A percentile compares a stretch with the other conserved stretches of the same genome.
These are phyloP conservation scores for Pyrrhoderma noxium DNA, from an alignment of 1,284 basidiomycete genomes.

Conservation along the genomic window DNA sequence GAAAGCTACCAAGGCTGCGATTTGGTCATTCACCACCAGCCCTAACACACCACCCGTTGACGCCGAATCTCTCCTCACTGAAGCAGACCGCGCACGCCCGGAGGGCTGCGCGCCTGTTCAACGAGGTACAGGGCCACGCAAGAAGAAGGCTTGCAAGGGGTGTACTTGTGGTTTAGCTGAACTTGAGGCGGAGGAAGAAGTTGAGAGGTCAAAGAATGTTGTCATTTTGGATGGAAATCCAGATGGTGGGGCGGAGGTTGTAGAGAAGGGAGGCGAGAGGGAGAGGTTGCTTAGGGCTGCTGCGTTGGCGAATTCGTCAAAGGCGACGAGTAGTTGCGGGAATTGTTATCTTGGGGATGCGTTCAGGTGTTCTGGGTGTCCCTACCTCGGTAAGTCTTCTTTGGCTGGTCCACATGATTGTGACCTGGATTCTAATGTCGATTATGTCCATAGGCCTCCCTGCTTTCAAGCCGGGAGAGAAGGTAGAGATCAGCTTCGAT, in stretches of 20 bases:
- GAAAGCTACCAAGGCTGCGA: conserved; percentile 57
- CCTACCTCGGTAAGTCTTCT: conserved; percentile 77
- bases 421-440: conserved; percentile 13
- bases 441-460: conserved; percentile 60
- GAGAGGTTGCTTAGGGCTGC: conserved; percentile 57
- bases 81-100: conserved; percentile 64
- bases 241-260: conserved; percentile 38
- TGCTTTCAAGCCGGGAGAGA: conserved; percentile 97
- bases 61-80: conserved; percentile 67
- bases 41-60: conserved; percentile 58
- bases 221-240: conserved; percentile 50
- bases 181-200: conserved; percentile 70
- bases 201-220: conserved; percentile 36
- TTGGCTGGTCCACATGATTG: conserved; percentile 8
- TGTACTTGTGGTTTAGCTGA: conserved; percentile 94
- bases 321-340: conserved; percentile 94
- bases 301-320: conserved; percentile 60
- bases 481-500: conserved; percentile 82
- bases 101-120: conserved; percentile 55
- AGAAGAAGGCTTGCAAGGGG: conserved; percentile 89
- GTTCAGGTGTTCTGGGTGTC: conserved; percentile 92
- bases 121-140: conserved; percentile 38
- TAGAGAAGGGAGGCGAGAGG: conserved; percentile 50
- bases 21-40: conserved; percentile 58
- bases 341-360: conserved; percentile 98